Base-by-base conservation (phyloP, 2,329 filamentous ascomycete genomes). In the Aspergillus sojae region DNA sequence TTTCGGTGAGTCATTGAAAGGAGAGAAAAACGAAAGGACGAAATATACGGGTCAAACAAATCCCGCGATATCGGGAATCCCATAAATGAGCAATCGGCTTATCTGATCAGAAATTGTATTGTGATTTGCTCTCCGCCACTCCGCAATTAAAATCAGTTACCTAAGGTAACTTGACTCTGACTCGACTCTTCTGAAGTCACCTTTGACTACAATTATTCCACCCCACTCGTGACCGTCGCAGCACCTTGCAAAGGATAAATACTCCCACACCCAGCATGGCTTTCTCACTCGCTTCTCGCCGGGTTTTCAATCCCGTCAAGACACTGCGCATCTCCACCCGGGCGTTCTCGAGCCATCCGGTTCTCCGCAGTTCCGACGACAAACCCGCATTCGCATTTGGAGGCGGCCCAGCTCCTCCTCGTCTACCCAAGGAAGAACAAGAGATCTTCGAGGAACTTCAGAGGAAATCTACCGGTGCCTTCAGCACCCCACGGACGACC, bases 361-460 rank as follows among this genome's bases (percentile, higher is more conserved):
- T 60, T 48, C 66, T 68, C 62, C 68, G 70, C 66, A 68, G 67
- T 58, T 23, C 66, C 41, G 63, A 75, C 59, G 64, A 71, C 65
- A 72, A 75, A 48, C 69, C 75, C 5, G 66, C 72, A 36, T 72
- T 74, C 57, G 68, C 74, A 28, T 80, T 80, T 71, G 67, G 66
- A 52, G 67, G 68, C 39, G 82, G 83, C 14, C 92, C 94, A 28
- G 81, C 92, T 9, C 95, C 95, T 19, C 94, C 93, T 0, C 91
- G 93, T 56, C 91, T 98, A 12, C 93, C 94, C 7, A 89, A 93
- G 72, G 89, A 92, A 78, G 90, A 97, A 71, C 94, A 97, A 82
- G 92, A 93, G 76, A 87, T 96, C 68, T 97, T 95, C 77, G 94
- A 97, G 79, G 86, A 89, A 48, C 89, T 98, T 4, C 93, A 97